A percentile compares a stretch with the other conserved stretches of the same genome.
phyloP scores from a whole-genome alignment of 2,329 filamentous ascomycete species.

The Pseudocercospora cruenta region DNA sequence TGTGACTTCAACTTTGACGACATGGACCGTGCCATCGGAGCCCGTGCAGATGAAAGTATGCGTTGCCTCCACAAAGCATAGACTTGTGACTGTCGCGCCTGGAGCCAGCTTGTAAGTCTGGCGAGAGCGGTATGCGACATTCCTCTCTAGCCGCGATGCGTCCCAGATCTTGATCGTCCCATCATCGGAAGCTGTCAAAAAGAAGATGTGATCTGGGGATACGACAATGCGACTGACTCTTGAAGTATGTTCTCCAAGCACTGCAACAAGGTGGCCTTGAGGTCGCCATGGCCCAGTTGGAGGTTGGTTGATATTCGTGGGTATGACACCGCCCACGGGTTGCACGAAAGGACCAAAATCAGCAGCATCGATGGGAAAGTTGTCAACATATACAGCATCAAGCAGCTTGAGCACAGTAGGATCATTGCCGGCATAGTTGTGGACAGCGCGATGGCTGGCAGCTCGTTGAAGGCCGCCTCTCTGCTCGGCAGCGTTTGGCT shows the following conservation, averaged over 20 bases:
- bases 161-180: slow-evolving; percentile 94
- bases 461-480: slow-evolving; percentile 22
- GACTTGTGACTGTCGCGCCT: slow-evolving; percentile 72
- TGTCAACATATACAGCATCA: slow-evolving; percentile 78
- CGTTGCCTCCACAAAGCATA: slow-evolving; percentile 92
- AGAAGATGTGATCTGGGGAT: slow-evolving; percentile 90
- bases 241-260: slow-evolving; percentile 83
- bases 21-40: slow-evolving; percentile 85
- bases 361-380: slow-evolving; percentile 62
- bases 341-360: slow-evolving; percentile 80
- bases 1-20: slow-evolving; percentile 77
- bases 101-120: slow-evolving; percentile 79
- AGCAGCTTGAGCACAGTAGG: slow-evolving; percentile 66
- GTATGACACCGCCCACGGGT: slow-evolving; percentile 56
- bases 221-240: slow-evolving; percentile 80
- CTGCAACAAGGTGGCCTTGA: slow-evolving; percentile 79
- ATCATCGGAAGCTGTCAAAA: slow-evolving; percentile 90
- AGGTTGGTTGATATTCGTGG: slow-evolving; percentile 44
- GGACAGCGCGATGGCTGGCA: slow-evolving; percentile 43
- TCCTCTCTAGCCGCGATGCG: slow-evolving; percentile 83
- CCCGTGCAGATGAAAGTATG: slow-evolving; percentile 92
- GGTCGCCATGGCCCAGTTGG: slow-evolving; percentile 75
- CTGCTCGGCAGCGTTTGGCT: slow-evolving; percentile 34
- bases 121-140: slow-evolving; percentile 82
- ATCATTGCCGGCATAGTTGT: slow-evolving; percentile 83